Conservation (phyloP, 2,329 filamentous ascomycete species). For the Cladophialophora psammophila region DNA sequence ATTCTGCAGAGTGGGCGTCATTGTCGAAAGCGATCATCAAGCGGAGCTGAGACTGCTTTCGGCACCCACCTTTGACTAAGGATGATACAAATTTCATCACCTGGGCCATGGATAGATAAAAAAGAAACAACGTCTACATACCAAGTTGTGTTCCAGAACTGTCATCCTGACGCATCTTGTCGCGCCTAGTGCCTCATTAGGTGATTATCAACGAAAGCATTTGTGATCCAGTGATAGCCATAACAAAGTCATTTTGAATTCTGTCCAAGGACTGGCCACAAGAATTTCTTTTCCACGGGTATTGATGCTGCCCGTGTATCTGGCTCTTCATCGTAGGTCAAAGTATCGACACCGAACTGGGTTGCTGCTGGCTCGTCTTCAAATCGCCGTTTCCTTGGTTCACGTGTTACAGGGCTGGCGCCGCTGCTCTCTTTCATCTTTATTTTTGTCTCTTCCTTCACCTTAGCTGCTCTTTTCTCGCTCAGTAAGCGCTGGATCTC, state of each 20-base stretch:
- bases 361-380: conserved; percentile 19
- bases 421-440: conserved; percentile 15
- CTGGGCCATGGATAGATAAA: conserved; percentile 37
- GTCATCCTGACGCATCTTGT: neutral
- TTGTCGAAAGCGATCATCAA: conserved; percentile 45
- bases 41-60: conserved; percentile 36
- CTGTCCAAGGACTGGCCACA: conserved; percentile 35
- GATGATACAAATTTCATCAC: conserved; percentile 97
- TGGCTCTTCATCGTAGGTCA: conserved; percentile 34
- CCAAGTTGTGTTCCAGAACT: neutral
- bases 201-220: neutral
- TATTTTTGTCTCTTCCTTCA: conserved; percentile 29
- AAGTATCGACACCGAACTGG: conserved; percentile 22
- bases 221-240: neutral
- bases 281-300: conserved; percentile 30
- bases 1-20: conserved; percentile 49
- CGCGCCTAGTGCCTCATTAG: neutral
- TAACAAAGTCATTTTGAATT: conserved; percentile 8
- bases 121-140: conserved; percentile 23
- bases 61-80: conserved; percentile 76
- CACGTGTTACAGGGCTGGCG: neutral
- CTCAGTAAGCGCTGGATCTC: conserved; percentile 78
- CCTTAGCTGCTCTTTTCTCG: conserved; percentile 46
- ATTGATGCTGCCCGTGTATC: conserved; percentile 7
- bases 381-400: conserved; percentile 26